Conservation (phyloP, 352 stramenopile species). For the Pythium sp. region DNA sequence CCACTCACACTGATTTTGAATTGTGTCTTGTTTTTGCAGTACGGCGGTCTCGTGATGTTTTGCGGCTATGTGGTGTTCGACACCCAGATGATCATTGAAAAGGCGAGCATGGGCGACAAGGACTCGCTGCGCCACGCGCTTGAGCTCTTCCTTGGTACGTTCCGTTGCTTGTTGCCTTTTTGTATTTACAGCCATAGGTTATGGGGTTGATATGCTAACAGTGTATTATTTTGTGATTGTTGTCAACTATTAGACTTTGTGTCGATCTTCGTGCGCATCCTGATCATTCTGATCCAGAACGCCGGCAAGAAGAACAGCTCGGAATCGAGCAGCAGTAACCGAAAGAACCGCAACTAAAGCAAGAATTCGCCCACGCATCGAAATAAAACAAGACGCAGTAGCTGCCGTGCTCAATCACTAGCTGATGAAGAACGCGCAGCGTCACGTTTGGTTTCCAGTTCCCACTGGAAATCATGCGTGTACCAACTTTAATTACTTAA, state of each 20-base stretch:
- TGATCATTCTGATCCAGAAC: conserved; percentile 79
- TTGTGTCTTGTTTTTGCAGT: conserved; percentile 28
- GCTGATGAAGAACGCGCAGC: background rate
- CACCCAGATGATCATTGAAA: conserved; percentile 91
- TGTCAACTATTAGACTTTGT: conserved; percentile 60
- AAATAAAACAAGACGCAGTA: background rate
- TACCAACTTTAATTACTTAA: background rate
- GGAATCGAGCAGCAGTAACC: conserved; percentile 27
- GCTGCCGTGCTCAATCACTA: background rate
- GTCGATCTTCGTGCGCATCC: conserved; percentile 86
- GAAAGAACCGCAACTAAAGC: conserved; percentile 29
- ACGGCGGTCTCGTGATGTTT: conserved; percentile 84
- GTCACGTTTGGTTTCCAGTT: background rate
- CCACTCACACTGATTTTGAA: background rate
- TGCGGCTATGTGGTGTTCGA: conserved; percentile 89
- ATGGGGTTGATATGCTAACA: background rate
- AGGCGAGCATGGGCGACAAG: conserved; percentile 74
- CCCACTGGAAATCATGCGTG: background rate
- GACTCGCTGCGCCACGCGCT: conserved; percentile 83
- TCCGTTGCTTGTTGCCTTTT: background rate
- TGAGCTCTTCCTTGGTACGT: conserved; percentile 82
- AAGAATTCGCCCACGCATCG: background rate
- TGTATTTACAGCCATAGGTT: background rate
- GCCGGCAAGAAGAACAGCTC: conserved; percentile 46
- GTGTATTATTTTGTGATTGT: conserved; percentile 4